Evolutionary conservation across 768 basidiomycete genomes (phyloP).

Genomic region (Boletus patriciae): DNA sequence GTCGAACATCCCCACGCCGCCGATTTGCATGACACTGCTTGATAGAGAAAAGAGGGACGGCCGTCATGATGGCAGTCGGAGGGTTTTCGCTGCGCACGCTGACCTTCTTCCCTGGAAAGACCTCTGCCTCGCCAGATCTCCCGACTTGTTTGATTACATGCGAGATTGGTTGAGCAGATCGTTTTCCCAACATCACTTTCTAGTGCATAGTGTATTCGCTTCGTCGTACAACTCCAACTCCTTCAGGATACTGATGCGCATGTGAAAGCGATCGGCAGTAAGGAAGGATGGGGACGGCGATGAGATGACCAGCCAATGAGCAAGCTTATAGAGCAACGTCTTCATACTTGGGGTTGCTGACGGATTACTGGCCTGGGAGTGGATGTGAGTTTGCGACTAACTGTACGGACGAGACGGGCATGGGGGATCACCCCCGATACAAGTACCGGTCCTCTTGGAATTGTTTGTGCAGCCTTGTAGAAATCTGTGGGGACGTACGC

Average conservation of each 20-base stretch:
- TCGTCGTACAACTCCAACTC: constrained; percentile 70
- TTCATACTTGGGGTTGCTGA: constrained; percentile 63
- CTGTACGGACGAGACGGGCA: constrained; percentile 38
- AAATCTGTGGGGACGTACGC: constrained; percentile 47
- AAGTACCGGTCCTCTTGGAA: constrained; percentile 80
- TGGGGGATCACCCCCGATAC: constrained; percentile 83
- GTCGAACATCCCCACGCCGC: too few species aligned
- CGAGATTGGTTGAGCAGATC: constrained; percentile 68
- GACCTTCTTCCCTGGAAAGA: constrained; percentile 59
- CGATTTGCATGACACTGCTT: too few species aligned
- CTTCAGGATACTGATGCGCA: constrained; percentile 69
- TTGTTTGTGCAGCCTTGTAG: constrained; percentile 79
- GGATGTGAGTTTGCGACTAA: constrained; percentile 10
- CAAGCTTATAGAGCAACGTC: constrained; percentile 70
- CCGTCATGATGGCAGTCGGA: too few species aligned
- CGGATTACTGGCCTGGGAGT: constrained; percentile 66
- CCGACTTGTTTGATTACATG: constrained; percentile 73
- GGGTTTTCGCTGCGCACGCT: constrained; percentile 54
- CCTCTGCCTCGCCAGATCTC: constrained; percentile 65
- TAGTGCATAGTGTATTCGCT: constrained; percentile 63
- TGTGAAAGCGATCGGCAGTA: constrained; percentile 73
- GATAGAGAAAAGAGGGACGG: too few species aligned
- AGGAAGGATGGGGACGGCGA: constrained; percentile 62
- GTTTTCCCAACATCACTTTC: constrained; percentile 65
- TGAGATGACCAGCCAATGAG: constrained; percentile 68